These are phyloP conservation scores for Neonectria faginata DNA, from an alignment of 2,329 filamentous ascomycete genomes.

Conservation along the genomic window DNA sequence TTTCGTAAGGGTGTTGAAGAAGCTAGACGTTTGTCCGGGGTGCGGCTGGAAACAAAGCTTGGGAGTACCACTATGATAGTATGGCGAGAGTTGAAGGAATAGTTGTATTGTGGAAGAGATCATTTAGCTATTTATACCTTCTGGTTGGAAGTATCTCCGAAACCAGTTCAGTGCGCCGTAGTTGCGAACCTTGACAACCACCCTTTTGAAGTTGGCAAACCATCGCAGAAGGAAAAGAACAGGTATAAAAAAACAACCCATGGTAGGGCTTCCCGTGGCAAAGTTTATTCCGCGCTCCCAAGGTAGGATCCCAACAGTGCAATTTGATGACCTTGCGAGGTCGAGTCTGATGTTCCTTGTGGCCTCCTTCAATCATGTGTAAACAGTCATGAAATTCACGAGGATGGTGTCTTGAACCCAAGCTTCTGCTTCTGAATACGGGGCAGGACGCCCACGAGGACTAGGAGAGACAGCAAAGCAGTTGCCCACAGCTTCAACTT, in stretches of 20 bases:
- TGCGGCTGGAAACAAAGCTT: neutral
- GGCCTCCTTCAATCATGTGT: neutral
- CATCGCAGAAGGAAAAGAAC: neutral
- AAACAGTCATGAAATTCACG: constrained; percentile 16
- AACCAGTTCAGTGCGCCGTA: too few species aligned
- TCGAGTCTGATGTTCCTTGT: neutral
- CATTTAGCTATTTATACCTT: neutral
- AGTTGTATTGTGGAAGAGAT: neutral
- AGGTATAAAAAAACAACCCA: neutral
- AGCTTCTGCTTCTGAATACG: constrained; percentile 87
- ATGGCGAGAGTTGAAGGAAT: neutral
- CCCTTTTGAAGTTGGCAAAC: neutral
- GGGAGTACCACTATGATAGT: neutral
- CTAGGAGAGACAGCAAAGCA: constrained; percentile 72
- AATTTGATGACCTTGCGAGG: neutral
- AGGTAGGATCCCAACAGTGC: neutral
- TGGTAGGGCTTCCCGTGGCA: neutral
- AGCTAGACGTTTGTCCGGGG: too few species aligned
- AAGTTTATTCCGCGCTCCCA: neutral
- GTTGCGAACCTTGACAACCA: neutral
- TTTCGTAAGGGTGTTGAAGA: neutral
- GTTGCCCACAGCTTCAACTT: constrained; percentile 83
- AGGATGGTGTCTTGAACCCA: constrained; percentile 56
- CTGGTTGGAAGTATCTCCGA: neutral
- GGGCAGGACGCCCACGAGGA: constrained; percentile 78